phyloP scores from a whole-genome alignment of 1,284 basidiomycete genomes.

The Heterobasidion irregulare region DNA sequence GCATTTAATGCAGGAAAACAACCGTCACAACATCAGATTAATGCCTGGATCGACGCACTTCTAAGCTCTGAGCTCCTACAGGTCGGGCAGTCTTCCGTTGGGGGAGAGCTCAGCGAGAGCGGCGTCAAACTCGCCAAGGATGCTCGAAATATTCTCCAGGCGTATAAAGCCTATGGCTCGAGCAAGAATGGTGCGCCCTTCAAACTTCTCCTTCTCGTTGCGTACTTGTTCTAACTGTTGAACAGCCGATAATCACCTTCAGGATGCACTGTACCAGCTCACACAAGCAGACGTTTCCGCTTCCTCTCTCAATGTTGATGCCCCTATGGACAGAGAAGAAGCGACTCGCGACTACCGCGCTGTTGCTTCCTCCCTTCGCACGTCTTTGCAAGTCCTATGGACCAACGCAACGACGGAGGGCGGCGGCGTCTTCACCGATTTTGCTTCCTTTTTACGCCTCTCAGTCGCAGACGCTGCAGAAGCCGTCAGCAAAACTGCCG shows the following conservation, averaged over 20 bases:
- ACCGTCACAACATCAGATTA: slow-evolving; percentile 47
- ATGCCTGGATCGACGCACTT: slow-evolving; percentile 40
- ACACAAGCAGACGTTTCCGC: slow-evolving; percentile 38
- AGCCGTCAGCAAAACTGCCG: slow-evolving; percentile 39
- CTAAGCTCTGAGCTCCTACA: slow-evolving; percentile 37
- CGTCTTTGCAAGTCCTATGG: slow-evolving; percentile 43
- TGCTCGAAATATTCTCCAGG: slow-evolving; percentile 37
- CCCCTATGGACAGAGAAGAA: slow-evolving; percentile 31
- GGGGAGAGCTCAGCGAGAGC: slow-evolving; percentile 38
- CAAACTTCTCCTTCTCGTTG: background rate
- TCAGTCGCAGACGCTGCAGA: slow-evolving; percentile 58
- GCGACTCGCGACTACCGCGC: slow-evolving; percentile 39
- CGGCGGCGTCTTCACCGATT: slow-evolving; percentile 44
- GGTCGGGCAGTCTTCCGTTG: slow-evolving; percentile 27
- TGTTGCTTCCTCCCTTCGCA: slow-evolving; percentile 38
- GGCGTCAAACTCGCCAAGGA: slow-evolving; percentile 42
- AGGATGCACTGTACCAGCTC: slow-evolving; percentile 56
- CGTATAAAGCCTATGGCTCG: slow-evolving; percentile 42
- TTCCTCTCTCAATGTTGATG: slow-evolving; percentile 20
- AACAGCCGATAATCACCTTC: slow-evolving; percentile 51
- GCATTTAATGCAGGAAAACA: slow-evolving; percentile 60
- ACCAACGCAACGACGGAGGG: slow-evolving; percentile 43
- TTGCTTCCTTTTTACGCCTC: slow-evolving; percentile 53
- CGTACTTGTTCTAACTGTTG: background rate
- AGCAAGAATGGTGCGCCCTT: slow-evolving; percentile 47